phyloP scores from a whole-genome alignment of 371 early-diverging fungal species.

The Apophysomyces sp. region DNA sequence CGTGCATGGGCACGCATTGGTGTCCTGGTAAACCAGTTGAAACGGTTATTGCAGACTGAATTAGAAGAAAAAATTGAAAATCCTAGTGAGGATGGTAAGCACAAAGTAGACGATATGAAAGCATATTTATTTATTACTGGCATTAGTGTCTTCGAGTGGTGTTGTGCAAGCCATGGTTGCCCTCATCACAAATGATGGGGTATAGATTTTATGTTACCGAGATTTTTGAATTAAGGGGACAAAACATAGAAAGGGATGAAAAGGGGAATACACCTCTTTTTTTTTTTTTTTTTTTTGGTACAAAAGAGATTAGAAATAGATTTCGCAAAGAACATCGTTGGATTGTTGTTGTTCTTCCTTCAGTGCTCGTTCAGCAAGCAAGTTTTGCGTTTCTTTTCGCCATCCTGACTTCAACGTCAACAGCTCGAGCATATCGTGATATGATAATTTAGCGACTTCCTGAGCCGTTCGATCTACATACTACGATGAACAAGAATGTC shows the following conservation, averaged over 20 bases:
- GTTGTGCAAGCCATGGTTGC: conserved; percentile 55
- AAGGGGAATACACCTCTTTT: not conserved
- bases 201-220: conserved; percentile 25
- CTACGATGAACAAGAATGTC: not conserved
- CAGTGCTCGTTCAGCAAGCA: conserved; percentile 30
- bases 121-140: not conserved
- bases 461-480: conserved; percentile 45
- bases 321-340: conserved; percentile 1
- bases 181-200: conserved; percentile 55
- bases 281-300: too few species aligned
- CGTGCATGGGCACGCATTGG: conserved; percentile 83
- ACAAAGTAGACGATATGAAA: not conserved
- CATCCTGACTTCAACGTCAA: conserved; percentile 45
- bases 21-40: conserved; percentile 74
- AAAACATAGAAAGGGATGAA: not conserved
- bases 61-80: conserved; percentile 72
- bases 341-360: conserved; percentile 14
- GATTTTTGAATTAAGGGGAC: not conserved
- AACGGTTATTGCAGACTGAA: conserved; percentile 63
- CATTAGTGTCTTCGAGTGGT: conserved; percentile 42
- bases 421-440: conserved; percentile 47
- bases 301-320: conserved; percentile 6
- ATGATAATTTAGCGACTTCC: conserved; percentile 49
- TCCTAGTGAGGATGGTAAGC: conserved; percentile 57
- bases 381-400: conserved; percentile 43